These are phyloP conservation scores for Sarocladium strictum DNA, from an alignment of 2,329 filamentous ascomycete genomes.

Conservation along the genomic window DNA sequence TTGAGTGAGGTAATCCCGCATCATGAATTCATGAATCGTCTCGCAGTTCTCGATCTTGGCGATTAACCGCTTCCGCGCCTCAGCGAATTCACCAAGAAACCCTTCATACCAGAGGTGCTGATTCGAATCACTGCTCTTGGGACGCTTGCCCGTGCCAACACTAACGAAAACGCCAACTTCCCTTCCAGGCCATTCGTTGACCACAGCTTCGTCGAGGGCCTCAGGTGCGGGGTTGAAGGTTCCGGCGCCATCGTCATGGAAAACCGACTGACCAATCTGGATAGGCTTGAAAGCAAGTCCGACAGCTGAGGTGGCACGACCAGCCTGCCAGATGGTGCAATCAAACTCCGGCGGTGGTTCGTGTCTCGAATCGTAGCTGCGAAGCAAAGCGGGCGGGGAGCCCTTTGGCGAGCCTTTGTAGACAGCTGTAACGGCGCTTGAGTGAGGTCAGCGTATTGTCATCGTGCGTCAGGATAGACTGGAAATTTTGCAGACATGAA, in stretches of 20 bases:
- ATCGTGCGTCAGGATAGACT: neutral
- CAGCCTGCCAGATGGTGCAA: constrained; percentile 95
- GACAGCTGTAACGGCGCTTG: constrained; percentile 83
- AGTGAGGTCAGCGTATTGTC: constrained; percentile 16
- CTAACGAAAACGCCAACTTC: constrained; percentile 91
- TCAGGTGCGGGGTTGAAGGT: constrained; percentile 87
- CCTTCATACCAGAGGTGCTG: constrained; percentile 87
- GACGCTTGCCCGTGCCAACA: constrained; percentile 85
- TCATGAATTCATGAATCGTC: constrained; percentile 80
- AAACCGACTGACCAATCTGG: constrained; percentile 85
- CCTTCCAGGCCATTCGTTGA: constrained; percentile 92
- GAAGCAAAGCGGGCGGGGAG: constrained; percentile 65
- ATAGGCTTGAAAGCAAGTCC: constrained; percentile 95
- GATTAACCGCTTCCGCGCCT: constrained; percentile 78
- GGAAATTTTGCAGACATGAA: neutral
- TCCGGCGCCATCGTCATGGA: constrained; percentile 87
- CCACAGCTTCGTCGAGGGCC: constrained; percentile 80
- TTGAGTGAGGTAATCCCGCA: constrained; percentile 68
- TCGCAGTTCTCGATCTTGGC: constrained; percentile 95
- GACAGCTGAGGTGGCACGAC: constrained; percentile 86
- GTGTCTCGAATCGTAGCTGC: constrained; percentile 91
- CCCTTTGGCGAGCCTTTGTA: constrained; percentile 75
- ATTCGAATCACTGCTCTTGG: constrained; percentile 59
- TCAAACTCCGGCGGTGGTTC: constrained; percentile 88
- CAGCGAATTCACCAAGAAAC: constrained; percentile 87